Evolutionary conservation across 257 asterid genomes (phyloP).

Genomic region (Scutellaria galericulata): DNA sequence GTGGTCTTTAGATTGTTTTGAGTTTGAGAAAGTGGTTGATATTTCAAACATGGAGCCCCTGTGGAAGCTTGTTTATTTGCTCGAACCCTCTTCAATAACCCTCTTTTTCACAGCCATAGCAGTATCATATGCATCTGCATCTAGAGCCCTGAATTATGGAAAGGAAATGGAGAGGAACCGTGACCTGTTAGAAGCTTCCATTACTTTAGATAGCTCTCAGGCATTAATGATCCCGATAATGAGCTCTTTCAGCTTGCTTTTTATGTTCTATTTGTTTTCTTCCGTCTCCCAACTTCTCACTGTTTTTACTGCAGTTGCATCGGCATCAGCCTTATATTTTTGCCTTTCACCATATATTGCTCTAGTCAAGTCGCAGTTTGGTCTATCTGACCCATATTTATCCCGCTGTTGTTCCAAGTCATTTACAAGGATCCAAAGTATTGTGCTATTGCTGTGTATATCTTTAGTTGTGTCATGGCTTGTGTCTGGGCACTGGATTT

Average conservation of each 20-base stretch:
- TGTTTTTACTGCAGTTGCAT: slow-evolving; percentile 86
- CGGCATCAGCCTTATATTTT: slow-evolving; percentile 85
- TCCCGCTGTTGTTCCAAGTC: slow-evolving; percentile 87
- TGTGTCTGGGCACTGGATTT: slow-evolving; percentile 86
- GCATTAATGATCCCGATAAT: slow-evolving; percentile 93
- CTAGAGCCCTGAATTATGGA: slow-evolving; percentile 82
- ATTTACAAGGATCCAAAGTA: slow-evolving; percentile 68
- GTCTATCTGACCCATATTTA: slow-evolving; percentile 76
- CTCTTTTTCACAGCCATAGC: slow-evolving; percentile 79
- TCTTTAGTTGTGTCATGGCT: slow-evolving; percentile 76
- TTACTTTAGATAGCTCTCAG: slow-evolving; percentile 88
- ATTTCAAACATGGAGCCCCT: slow-evolving; percentile 64
- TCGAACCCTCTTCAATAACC: slow-evolving; percentile 81
- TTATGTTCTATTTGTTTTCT: slow-evolving; percentile 95
- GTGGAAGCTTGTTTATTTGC: slow-evolving; percentile 73
- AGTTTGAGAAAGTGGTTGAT: neutral
- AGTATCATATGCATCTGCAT: slow-evolving; percentile 85
- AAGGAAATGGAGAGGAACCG: slow-evolving; percentile 95
- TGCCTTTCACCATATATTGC: slow-evolving; percentile 73
- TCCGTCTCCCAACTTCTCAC: slow-evolving; percentile 92
- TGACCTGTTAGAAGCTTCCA: slow-evolving; percentile 86
- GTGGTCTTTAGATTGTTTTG: slow-evolving; percentile 20
- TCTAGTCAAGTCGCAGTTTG: slow-evolving; percentile 64
- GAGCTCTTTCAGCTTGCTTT: slow-evolving; percentile 95
- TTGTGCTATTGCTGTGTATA: slow-evolving; percentile 57